phyloP scores from a whole-genome alignment of 805 yeast genomes.

The Yamadazyma endophytica region DNA sequence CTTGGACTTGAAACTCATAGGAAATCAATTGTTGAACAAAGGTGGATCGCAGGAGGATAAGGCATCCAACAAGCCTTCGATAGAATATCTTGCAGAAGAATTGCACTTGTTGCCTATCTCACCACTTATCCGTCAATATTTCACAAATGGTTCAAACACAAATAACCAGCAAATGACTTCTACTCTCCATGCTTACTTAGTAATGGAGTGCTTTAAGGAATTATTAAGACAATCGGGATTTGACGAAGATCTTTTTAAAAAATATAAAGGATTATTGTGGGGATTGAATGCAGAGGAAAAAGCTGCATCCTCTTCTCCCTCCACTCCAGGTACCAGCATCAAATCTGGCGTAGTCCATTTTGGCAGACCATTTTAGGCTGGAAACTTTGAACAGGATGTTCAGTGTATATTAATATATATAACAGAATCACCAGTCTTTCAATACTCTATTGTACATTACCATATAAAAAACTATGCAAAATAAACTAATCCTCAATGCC shows the following conservation, averaged over 20 bases:
- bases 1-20: constrained; percentile 70
- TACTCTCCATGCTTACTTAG: constrained; percentile 59
- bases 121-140: constrained; percentile 41
- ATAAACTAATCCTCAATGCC: constrained; percentile 20
- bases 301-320: constrained; percentile 13
- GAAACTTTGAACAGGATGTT: not conserved
- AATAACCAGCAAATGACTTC: constrained; percentile 39
- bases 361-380: constrained; percentile 23
- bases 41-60: constrained; percentile 9
- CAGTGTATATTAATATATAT: constrained; percentile 5
- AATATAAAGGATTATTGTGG: constrained; percentile 49
- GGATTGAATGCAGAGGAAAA: constrained; percentile 34
- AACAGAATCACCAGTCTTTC: too few relatives aligned
- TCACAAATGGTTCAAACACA: constrained; percentile 18
- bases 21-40: constrained; percentile 29
- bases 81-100: constrained; percentile 68
- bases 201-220: constrained; percentile 64
- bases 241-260: constrained; percentile 20
- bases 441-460: not conserved
- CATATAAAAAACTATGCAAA: constrained; percentile 3
- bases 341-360: constrained; percentile 25
- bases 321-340: constrained; percentile 19
- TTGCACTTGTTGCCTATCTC: constrained; percentile 58
- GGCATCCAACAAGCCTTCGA: constrained; percentile 36
- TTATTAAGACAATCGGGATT: constrained; percentile 29